A percentile compares a stretch with the other conserved stretches of the same genome.
These are phyloP conservation scores for Fraxinus nigra DNA, from an alignment of 305 asterid species.

Conservation along the genomic window DNA sequence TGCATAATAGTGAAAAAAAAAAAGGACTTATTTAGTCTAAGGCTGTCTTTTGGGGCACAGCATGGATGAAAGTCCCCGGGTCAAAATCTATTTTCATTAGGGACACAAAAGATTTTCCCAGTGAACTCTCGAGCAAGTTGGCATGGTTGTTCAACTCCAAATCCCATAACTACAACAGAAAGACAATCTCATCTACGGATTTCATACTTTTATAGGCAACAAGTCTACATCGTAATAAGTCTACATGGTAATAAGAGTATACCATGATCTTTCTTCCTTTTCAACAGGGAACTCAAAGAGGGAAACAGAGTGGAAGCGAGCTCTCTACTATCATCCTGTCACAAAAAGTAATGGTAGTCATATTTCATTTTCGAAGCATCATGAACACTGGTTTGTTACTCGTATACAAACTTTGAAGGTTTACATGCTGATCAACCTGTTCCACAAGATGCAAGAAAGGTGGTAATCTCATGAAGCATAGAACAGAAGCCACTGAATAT, in stretches of 20 bases:
- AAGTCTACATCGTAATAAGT: background rate
- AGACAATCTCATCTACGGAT: background rate
- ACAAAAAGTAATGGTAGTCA: slow-evolving; percentile 4
- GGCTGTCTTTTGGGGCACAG: background rate
- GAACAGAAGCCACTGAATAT: background rate
- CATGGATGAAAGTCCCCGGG: background rate
- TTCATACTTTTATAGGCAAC: background rate
- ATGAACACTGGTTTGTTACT: background rate
- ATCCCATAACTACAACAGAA: background rate
- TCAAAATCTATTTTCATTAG: background rate
- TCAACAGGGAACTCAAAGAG: slow-evolving; percentile 54
- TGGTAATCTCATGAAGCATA: background rate
- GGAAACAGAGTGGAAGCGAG: slow-evolving; percentile 78
- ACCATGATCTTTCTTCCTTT: slow-evolving; percentile 90
- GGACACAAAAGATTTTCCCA: background rate
- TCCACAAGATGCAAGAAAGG: slow-evolving; percentile 1
- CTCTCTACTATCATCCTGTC: slow-evolving; percentile 93
- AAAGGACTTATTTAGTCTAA: background rate
- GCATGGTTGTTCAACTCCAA: slow-evolving; percentile 9
- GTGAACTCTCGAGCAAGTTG: background rate
- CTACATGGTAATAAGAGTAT: background rate
- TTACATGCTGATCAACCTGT: background rate
- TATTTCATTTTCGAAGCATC: background rate
- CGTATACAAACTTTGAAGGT: background rate
- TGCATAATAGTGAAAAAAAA: background rate